These are phyloP conservation scores for Saccharum hybrid DNA, from an alignment of 202 grass and related monocot species.

Conservation along the genomic window DNA sequence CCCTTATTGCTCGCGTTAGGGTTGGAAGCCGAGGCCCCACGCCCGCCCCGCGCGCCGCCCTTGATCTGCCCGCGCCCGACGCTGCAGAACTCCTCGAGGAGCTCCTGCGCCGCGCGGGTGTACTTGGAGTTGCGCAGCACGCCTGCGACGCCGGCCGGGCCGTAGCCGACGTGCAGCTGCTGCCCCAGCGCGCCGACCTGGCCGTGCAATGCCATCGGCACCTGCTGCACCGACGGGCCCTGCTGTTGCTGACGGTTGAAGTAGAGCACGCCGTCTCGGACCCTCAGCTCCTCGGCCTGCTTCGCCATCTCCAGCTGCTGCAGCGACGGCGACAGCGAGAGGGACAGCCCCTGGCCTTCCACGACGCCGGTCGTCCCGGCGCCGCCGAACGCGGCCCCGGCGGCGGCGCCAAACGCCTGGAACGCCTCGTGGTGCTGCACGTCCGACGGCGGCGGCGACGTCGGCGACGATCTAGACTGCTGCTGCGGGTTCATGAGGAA, in stretches of 20 bases:
- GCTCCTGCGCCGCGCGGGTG: slow-evolving; percentile 84
- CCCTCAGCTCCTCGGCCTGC: slow-evolving; percentile 77
- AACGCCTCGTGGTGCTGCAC: slow-evolving; percentile 75
- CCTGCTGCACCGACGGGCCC: slow-evolving; percentile 44
- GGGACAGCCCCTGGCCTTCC: slow-evolving; percentile 85
- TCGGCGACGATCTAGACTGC: slow-evolving; percentile 56
- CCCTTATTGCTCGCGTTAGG: slow-evolving; percentile 54
- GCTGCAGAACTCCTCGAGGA: slow-evolving; percentile 97
- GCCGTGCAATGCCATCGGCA: slow-evolving; percentile 70
- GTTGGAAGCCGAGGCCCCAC: slow-evolving; percentile 52
- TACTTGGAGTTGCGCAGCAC: slow-evolving; percentile 93
- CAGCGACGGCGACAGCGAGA: slow-evolving; percentile 82
- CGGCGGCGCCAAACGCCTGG: slow-evolving; percentile 62
- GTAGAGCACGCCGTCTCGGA: slow-evolving; percentile 82
- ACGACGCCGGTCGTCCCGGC: slow-evolving; percentile 44
- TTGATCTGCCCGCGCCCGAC: slow-evolving; percentile 81
- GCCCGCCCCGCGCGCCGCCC: slow-evolving; percentile 38
- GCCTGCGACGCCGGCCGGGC: slow-evolving; percentile 56
- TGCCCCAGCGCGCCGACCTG: slow-evolving; percentile 52
- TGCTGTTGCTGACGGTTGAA: slow-evolving; percentile 71
- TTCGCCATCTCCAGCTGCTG: slow-evolving; percentile 96
- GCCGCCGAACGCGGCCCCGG: slow-evolving; percentile 48
- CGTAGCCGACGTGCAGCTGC: slow-evolving; percentile 68
- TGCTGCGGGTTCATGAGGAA: slow-evolving; percentile 85
- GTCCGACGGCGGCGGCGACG: slow-evolving; percentile 59